Evolutionary conservation across 768 basidiomycete species (phyloP).

Genomic region (Thelephora ganbajun): DNA sequence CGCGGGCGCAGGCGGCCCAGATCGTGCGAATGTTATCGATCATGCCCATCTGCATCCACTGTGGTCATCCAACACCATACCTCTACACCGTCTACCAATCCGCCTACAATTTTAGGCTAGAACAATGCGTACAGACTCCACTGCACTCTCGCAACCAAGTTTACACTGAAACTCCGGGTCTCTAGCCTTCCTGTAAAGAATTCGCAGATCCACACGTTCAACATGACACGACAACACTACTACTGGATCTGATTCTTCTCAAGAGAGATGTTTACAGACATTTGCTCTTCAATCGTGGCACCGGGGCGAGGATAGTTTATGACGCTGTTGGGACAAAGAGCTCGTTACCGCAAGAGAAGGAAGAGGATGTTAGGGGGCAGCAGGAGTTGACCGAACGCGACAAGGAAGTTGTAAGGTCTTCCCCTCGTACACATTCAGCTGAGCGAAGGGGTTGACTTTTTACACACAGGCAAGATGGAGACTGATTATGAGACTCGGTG

Average conservation of each 20-base stretch:
- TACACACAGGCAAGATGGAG: slow-evolving; percentile 39
- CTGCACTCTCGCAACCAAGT: background rate
- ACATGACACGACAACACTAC: slow-evolving; percentile 57
- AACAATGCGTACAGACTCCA: slow-evolving; percentile 58
- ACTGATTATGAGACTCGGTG: slow-evolving; percentile 45
- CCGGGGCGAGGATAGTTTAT: slow-evolving; percentile 35
- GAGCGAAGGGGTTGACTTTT: slow-evolving; percentile 1
- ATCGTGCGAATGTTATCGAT: background rate
- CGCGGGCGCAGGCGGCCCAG: too few relatives aligned
- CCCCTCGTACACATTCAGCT: background rate
- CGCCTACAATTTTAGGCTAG: slow-evolving; percentile 62
- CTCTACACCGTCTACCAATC: slow-evolving; percentile 78
- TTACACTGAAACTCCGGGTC: background rate
- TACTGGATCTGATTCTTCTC: slow-evolving; percentile 70
- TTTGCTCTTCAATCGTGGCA: slow-evolving; percentile 66
- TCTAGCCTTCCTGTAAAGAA: slow-evolving; percentile 41
- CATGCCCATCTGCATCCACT: slow-evolving; percentile 77
- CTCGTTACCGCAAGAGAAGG: slow-evolving; percentile 1
- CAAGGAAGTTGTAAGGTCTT: slow-evolving; percentile 4
- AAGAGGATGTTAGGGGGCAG: background rate
- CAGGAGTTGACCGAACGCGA: slow-evolving; percentile 17
- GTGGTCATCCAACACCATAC: slow-evolving; percentile 46
- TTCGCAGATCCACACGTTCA: slow-evolving; percentile 86
- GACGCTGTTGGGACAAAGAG: slow-evolving; percentile 5
- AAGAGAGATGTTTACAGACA: slow-evolving; percentile 76